These are phyloP conservation scores for Globisporangium ultimum DNA, from an alignment of 352 stramenopile genomes.

Conservation along the genomic window DNA sequence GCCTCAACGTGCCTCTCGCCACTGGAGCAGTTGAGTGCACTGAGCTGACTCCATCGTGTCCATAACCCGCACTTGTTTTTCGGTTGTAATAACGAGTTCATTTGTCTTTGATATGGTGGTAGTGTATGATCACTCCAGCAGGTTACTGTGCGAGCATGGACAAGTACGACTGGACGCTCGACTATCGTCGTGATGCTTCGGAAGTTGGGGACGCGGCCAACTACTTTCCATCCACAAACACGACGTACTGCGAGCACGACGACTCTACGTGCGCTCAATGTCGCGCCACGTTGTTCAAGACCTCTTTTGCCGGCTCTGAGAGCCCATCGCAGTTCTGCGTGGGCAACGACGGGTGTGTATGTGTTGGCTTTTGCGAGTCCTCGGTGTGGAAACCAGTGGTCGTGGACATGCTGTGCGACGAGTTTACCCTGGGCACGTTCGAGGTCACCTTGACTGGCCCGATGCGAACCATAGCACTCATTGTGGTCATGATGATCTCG, in stretches of 20 bases:
- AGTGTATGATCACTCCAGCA: conserved; percentile 48
- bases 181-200: conserved; percentile 34
- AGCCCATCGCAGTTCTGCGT: conserved; percentile 31
- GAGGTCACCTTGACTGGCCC: conserved; percentile 1
- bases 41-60: not conserved
- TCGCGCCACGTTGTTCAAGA: conserved; percentile 19
- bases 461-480: conserved; percentile 8
- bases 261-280: conserved; percentile 31
- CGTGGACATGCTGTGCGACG: conserved; percentile 17
- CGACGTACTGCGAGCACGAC: conserved; percentile 44
- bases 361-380: conserved; percentile 38
- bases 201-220: conserved; percentile 15
- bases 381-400: conserved; percentile 20
- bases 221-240: conserved; percentile 56
- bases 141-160: conserved; percentile 56
- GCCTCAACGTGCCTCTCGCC: conserved; percentile 25
- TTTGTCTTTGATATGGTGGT: conserved; percentile 5
- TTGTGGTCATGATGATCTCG: conserved; percentile 9
- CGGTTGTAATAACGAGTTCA: no score
- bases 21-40: not conserved
- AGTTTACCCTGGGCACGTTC: conserved; percentile 8
- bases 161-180: conserved; percentile 31
- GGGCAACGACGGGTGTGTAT: conserved; percentile 31
- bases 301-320: conserved; percentile 21
- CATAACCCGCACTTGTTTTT: not conserved